Conservation (phyloP, 2,329 filamentous ascomycete genomes). For the Mycosphaerella arachidis region DNA sequence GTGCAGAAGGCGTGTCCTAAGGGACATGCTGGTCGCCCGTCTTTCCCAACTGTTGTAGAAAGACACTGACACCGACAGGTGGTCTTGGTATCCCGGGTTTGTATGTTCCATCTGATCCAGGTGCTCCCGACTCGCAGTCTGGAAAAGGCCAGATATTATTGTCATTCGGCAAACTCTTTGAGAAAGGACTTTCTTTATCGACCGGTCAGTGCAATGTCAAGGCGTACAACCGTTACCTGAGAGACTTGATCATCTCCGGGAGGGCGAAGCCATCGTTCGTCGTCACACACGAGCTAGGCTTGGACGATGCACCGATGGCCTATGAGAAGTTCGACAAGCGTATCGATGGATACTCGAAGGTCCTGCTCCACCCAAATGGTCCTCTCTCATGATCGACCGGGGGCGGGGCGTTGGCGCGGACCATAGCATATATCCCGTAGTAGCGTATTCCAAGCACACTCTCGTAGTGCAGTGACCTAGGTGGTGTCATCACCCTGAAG, state of each 20-base stretch:
- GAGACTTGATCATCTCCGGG: constrained; percentile 61
- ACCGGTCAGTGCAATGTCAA: constrained; percentile 64
- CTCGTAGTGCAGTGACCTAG: constrained; percentile 30
- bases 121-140: constrained; percentile 56
- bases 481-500: constrained; percentile 60
- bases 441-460: not conserved
- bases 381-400: constrained; percentile 25
- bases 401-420: too few species aligned
- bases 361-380: constrained; percentile 63
- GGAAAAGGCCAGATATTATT: constrained; percentile 61
- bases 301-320: constrained; percentile 53
- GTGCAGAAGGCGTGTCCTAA: too few species aligned
- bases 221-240: constrained; percentile 61
- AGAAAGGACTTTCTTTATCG: constrained; percentile 57
- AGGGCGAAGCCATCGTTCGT: constrained; percentile 62
- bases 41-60: too few species aligned
- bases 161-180: constrained; percentile 64
- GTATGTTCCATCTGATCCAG: constrained; percentile 50
- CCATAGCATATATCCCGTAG: not conserved
- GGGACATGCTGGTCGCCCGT: too few species aligned
- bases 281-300: constrained; percentile 59
- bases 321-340: constrained; percentile 62
- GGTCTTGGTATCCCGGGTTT: constrained; percentile 54
- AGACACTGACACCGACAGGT: constrained; percentile 22
- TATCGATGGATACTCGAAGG: constrained; percentile 64